These are phyloP conservation scores for Arctium minus DNA, from an alignment of 129 eudicot species.

Conservation along the genomic window DNA sequence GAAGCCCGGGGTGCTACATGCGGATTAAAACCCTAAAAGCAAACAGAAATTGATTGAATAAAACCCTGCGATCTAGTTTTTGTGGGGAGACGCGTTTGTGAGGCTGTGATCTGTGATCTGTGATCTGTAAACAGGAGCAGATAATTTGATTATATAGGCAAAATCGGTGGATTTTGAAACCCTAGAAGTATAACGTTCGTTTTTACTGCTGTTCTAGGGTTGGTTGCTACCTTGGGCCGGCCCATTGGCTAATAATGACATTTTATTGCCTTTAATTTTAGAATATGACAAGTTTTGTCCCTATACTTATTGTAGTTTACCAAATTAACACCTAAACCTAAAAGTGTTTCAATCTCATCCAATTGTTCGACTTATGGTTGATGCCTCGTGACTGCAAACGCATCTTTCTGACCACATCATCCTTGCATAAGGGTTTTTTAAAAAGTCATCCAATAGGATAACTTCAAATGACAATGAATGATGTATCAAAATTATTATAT, in stretches of 20 bases:
- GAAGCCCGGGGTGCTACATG: conserved; percentile 81
- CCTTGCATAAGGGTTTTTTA: background rate
- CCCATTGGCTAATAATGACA: background rate
- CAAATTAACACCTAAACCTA: background rate
- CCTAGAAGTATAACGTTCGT: background rate
- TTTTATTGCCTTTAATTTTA: background rate
- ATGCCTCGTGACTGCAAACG: background rate
- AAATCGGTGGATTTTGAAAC: background rate
- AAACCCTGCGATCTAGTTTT: background rate
- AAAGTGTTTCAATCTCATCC: background rate
- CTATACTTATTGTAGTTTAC: background rate
- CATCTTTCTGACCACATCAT: background rate
- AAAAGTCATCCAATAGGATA: background rate
- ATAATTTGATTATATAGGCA: background rate
- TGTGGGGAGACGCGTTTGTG: background rate
- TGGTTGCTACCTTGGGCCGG: background rate
- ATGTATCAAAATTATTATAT: no score
- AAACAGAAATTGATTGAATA: background rate
- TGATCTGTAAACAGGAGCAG: background rate
- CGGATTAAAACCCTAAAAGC: conserved; percentile 6
- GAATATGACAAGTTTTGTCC: background rate
- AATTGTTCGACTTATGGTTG: background rate
- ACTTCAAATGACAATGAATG: no score
- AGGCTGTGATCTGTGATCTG: background rate
- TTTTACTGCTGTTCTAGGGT: background rate